Evolutionary conservation across 164 flowering plant genomes (phyloP).

Genomic region (Litsea cubeba): DNA sequence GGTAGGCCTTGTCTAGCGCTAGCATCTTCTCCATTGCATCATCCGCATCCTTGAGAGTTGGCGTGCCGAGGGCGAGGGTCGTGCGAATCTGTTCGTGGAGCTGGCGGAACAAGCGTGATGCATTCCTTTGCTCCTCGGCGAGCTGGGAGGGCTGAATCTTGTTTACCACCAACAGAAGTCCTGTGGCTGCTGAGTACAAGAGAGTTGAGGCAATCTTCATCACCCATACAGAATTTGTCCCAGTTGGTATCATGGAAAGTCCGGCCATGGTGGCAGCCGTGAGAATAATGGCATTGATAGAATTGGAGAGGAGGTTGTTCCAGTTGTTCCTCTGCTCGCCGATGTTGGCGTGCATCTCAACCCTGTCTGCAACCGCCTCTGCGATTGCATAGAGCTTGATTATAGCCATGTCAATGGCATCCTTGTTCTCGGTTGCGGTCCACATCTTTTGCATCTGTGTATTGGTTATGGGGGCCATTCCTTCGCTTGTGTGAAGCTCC

Average conservation of each 20-base stretch:
- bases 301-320: slow-evolving; percentile 40
- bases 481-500: neutral
- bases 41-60: slow-evolving; percentile 24
- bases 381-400: slow-evolving; percentile 35
- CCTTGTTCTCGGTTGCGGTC: neutral
- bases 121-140: slow-evolving; percentile 73
- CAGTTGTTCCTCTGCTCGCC: slow-evolving; percentile 48
- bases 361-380: slow-evolving; percentile 37
- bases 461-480: too few relatives aligned
- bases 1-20: slow-evolving; percentile 51
- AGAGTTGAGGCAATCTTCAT: slow-evolving; percentile 43
- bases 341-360: slow-evolving; percentile 45
- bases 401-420: neutral
- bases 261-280: slow-evolving; percentile 47
- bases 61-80: slow-evolving; percentile 20
- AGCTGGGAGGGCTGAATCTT: slow-evolving; percentile 79
- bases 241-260: slow-evolving; percentile 52
- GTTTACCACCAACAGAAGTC: slow-evolving; percentile 52
- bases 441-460: slow-evolving; percentile 3
- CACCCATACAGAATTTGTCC: slow-evolving; percentile 23
- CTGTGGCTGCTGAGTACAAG: slow-evolving; percentile 51
- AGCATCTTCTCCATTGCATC: slow-evolving; percentile 34
- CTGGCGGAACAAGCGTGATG: slow-evolving; percentile 50
- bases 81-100: slow-evolving; percentile 44
- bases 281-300: slow-evolving; percentile 41